phyloP scores from a whole-genome alignment of 305 asterid genomes.

The Caryopteris hybrid region DNA sequence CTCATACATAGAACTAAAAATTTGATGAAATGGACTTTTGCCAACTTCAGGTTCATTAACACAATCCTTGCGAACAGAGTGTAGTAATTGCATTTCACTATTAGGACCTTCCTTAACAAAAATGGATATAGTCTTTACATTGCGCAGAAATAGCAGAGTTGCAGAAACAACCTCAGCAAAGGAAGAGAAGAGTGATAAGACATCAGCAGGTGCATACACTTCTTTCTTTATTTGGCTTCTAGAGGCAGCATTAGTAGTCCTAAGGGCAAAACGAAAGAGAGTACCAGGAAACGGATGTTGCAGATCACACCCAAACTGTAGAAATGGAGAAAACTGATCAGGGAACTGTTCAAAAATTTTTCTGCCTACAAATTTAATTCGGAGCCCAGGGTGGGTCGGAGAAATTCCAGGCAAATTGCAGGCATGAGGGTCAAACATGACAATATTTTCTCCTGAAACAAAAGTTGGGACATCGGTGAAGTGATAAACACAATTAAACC shows the following conservation, averaged over 20 bases:
- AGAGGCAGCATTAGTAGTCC: conserved; percentile 71
- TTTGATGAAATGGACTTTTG: conserved; percentile 55
- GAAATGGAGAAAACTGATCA: conserved; percentile 95
- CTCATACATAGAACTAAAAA: conserved; percentile 64
- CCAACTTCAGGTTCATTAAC: conserved; percentile 60
- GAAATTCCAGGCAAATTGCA: conserved; percentile 93
- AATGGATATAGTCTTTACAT: conserved; percentile 75
- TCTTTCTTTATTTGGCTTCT: conserved; percentile 95
- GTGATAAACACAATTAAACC: conserved; percentile 93
- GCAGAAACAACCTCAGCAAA: conserved; percentile 81
- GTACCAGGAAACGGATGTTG: conserved; percentile 87
- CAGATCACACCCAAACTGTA: conserved; percentile 92
- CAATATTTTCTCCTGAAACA: conserved; percentile 96
- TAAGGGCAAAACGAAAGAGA: conserved; percentile 91
- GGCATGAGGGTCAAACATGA: conserved; percentile 98
- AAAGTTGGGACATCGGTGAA: conserved; percentile 91
- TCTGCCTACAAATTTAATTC: conserved; percentile 79
- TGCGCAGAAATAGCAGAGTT: conserved; percentile 80
- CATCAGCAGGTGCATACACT: conserved; percentile 75
- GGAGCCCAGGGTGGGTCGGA: conserved; percentile 94
- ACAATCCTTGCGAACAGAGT: conserved; percentile 65
- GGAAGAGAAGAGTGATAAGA: conserved; percentile 74
- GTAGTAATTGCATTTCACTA: conserved; percentile 84
- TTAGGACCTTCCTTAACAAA: conserved; percentile 79
- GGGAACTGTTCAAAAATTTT: conserved; percentile 89